Evolutionary conservation across 1,139 yeast genomes (phyloP), one percentile per base, ranked within the genome.

Genomic region (Dujonia santamariae): DNA sequence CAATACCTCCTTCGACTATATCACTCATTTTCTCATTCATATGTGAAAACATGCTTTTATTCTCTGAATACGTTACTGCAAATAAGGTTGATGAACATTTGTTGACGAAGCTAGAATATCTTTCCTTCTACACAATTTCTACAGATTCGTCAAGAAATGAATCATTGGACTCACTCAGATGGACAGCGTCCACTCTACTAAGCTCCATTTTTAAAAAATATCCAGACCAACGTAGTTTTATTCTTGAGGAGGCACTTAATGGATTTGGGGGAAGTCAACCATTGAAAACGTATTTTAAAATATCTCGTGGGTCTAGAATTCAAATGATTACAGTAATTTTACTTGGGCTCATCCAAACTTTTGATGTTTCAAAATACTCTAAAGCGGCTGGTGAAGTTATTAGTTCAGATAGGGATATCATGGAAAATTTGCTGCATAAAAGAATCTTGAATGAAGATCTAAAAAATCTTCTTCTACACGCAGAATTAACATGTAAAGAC

Each of bases 191-290:
- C 36, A 7, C 30, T 30, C 44, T 13, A 46, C 59, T 13, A 55
- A 16, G 74, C 67, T 48, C 62, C 1, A 63, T 82, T 7, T 82
- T 78, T 50, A 54, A 62, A 18, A 48, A 48, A 8, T 57, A 68
- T 26, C 56, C 63, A 0, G 70, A 67, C 28, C 94, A 85, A 47
- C 61, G 84, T 36, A 57, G 58, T 1, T 81, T 80, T 47, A 63
- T 85, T 7, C 45, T 84, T 9, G 73, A 72, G 32, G 92, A 85
- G 48, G 50, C 83, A 3, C 46, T 82, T n/a, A 54, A 69, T 3
- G 72, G 71, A 36, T 57, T 78, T 38, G 73, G 69, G n/a, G n/a
- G n/a, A 31, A 62, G 30, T 49, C 80, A 6, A 73, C 83, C 0
- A 48, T 61, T 2, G 63, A 63, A 37, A 68, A 73, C 16, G 31